Percentiles rank a stretch among this genome's conserved stretches.
These are phyloP conservation scores for Aspergillus conjunctus DNA, from an alignment of 495 filamentous ascomycete species.

Conservation along the genomic window DNA sequence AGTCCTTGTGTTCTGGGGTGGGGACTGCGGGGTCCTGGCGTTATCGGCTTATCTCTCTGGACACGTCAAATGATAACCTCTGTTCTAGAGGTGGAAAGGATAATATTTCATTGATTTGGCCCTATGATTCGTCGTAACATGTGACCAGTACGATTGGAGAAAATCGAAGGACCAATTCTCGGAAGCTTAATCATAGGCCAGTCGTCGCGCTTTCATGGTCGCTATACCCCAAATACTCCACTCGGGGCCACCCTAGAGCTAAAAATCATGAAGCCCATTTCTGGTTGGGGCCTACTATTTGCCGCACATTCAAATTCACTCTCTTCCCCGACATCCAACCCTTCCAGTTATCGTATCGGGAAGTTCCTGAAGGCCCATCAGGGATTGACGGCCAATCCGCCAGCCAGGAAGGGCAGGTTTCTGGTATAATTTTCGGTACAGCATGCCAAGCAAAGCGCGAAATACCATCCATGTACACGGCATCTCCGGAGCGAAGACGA, in stretches of 20 bases:
- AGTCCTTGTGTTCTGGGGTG: no score
- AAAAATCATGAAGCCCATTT: no score
- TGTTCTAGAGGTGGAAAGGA: neutral
- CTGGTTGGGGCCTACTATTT: conserved; percentile 61
- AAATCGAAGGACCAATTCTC: neutral
- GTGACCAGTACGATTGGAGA: neutral
- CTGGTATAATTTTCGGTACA: conserved; percentile 76
- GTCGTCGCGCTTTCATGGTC: neutral
- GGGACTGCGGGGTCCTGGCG: no score
- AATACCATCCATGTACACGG: conserved; percentile 76
- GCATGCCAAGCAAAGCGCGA: conserved; percentile 92
- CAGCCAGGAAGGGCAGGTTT: conserved; percentile 75
- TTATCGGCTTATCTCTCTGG: no score
- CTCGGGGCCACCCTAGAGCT: no score
- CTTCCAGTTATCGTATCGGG: conserved; percentile 64
- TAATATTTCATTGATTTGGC: neutral
- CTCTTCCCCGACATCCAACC: conserved; percentile 86
- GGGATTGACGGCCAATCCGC: conserved; percentile 69
- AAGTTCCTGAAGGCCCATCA: conserved; percentile 26
- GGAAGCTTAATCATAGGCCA: neutral
- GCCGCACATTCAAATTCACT: conserved; percentile 88
- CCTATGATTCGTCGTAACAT: neutral
- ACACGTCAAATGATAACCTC: no score
- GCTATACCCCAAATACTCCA: no score
- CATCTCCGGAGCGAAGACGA: conserved; percentile 76